These are phyloP conservation scores for Plasmodium sp. DNA, from an alignment of 169 alveolate genomes.

Conservation along the genomic window DNA sequence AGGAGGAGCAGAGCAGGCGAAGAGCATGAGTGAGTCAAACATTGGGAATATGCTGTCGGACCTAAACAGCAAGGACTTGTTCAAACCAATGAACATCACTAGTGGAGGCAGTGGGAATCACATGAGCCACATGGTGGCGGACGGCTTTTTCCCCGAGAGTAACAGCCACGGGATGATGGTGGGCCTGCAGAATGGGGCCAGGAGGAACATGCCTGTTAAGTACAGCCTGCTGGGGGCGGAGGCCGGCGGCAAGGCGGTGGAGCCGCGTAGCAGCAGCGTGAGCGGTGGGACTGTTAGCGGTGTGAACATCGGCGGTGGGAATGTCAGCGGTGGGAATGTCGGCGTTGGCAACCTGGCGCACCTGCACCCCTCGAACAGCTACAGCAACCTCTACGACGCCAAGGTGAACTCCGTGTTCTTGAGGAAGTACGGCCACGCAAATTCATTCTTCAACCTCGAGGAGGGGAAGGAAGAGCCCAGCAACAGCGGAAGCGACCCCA, in stretches of 20 bases:
- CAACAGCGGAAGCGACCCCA: neutral
- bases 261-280: neutral
- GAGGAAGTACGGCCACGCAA: conserved; percentile 8
- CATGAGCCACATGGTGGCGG: neutral
- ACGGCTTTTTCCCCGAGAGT: neutral
- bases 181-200: neutral
- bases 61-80: neutral
- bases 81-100: neutral
- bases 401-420: conserved; percentile 16
- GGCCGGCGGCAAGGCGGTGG: neutral
- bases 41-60: conserved; percentile 10
- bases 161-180: neutral
- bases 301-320: neutral
- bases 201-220: neutral
- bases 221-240: conserved; percentile 2
- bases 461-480: conserved; percentile 19
- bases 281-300: neutral
- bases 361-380: neutral
- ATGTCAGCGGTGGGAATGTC: neutral
- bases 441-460: neutral
- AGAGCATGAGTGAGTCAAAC: conserved; percentile 46
- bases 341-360: neutral
- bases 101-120: neutral
- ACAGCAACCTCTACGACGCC: conserved; percentile 13
- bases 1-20: neutral